Percentiles rank a stretch among this genome's conserved stretches.
These are phyloP conservation scores for Fonsecaea multimorphosa DNA, from an alignment of 2,329 filamentous ascomycete species.

Conservation along the genomic window DNA sequence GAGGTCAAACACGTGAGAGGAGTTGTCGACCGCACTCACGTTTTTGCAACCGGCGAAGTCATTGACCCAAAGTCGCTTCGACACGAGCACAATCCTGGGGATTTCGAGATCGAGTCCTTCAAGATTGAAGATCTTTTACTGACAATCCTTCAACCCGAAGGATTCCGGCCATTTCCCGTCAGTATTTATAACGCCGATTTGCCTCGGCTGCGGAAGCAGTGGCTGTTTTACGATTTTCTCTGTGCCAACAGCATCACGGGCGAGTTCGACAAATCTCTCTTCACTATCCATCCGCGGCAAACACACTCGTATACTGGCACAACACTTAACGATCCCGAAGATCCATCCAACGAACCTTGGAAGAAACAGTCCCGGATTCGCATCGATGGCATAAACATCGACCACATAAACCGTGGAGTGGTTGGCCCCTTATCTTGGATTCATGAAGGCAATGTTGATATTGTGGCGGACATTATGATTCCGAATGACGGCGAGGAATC, in stretches of 20 bases:
- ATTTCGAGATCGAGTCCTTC: constrained; percentile 97
- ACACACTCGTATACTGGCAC: constrained; percentile 77
- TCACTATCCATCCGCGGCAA: constrained; percentile 94
- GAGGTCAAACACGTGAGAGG: constrained; percentile 93
- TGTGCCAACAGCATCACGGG: constrained; percentile 96
- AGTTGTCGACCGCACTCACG: constrained; percentile 86
- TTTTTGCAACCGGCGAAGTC: constrained; percentile 71
- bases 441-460: constrained; percentile 94
- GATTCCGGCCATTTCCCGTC: constrained; percentile 91
- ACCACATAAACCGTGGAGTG: constrained; percentile 92
- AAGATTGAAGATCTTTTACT: constrained; percentile 93
- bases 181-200: constrained; percentile 97
- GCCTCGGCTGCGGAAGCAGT: constrained; percentile 90
- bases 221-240: constrained; percentile 96
- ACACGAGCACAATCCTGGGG: constrained; percentile 84
- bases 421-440: constrained; percentile 98
- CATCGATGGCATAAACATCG: constrained; percentile 92
- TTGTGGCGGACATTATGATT: constrained; percentile 94
- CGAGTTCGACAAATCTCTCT: constrained; percentile 91
- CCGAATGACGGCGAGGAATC: constrained; percentile 86
- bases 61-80: constrained; percentile 86
- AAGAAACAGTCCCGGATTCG: constrained; percentile 94
- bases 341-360: constrained; percentile 70
- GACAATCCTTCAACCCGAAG: constrained; percentile 86
- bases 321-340: constrained; percentile 58